Evolutionary conservation across 225 moss, liverwort and hornwort genomes (phyloP), one percentile per base, ranked within the genome.

Genomic region (Physcomitrellopsis africana): DNA sequence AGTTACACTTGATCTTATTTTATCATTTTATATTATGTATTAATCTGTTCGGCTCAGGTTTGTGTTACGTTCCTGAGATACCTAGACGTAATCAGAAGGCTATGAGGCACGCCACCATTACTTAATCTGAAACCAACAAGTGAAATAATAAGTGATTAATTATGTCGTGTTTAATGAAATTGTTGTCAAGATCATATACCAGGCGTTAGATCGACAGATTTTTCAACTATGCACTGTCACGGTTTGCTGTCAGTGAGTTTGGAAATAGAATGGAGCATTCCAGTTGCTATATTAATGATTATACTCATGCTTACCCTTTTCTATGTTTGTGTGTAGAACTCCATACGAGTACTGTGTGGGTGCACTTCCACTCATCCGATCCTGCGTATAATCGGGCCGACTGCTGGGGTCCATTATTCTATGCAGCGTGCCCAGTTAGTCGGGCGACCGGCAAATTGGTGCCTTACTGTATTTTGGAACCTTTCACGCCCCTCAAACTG

Each of bases 331-430:
- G 63, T 76, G 73, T 74, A 90, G 89, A 82, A 70, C 81, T 90
- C 17, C 82, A 90, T 75, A 72, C 85, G 20, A 90, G 89, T 67
- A 90, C 89, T 48, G 87, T 90, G 32, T 90, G 89, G 89, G 89
- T 90, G 73, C 89, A 90, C 72, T 90, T 87, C 72, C 89, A 83
- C 71, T 90, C 89, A 59, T 87, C 84, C 43, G 82, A 90, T 51
- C 51, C 86, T 60, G 84, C 81, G 69, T 90, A 84, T 26, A 79
- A 90, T 67, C 86, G 89, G 41, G 89, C 89, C 19, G 89, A 90
- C 68, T 90, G 89, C 69, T 90, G 87, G 87, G 89, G 89, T 69
- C 89, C 89, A 83, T 83, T 90, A 70, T 90, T 85, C 65, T 90
- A 87, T 82, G 87, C 87, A 70, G 89, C 82, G 37, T 82, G 80